These are phyloP conservation scores for Didymella segeticola DNA, from an alignment of 2,329 filamentous ascomycete species.

Conservation along the genomic window DNA sequence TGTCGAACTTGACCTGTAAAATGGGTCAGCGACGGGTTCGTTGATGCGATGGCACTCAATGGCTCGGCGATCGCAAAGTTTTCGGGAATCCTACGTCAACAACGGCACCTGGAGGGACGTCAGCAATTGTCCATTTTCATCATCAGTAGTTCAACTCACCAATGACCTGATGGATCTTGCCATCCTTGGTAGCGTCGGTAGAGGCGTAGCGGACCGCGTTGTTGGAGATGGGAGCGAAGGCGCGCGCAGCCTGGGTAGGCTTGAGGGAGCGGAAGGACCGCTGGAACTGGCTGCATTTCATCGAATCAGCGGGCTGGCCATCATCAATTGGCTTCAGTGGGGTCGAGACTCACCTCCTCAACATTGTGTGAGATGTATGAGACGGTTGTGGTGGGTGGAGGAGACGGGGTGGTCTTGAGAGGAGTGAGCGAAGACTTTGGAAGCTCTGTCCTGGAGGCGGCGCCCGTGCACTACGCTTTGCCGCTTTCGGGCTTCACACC, in stretches of 20 bases:
- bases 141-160: slow-evolving; percentile 48
- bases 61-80: slow-evolving; percentile 38
- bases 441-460: slow-evolving; percentile 10
- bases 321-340: slow-evolving; percentile 47
- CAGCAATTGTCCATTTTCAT: background rate
- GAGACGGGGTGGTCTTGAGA: slow-evolving; percentile 37
- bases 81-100: slow-evolving; percentile 77
- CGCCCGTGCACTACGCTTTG: slow-evolving; percentile 12
- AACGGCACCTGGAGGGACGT: slow-evolving; percentile 68
- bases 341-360: slow-evolving; percentile 63
- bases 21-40: slow-evolving; percentile 39
- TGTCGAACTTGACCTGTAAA: slow-evolving; percentile 92
- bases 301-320: slow-evolving; percentile 48
- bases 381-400: slow-evolving; percentile 39
- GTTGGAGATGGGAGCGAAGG: slow-evolving; percentile 64
- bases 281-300: slow-evolving; percentile 47
- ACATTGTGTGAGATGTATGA: slow-evolving; percentile 62
- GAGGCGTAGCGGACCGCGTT: slow-evolving; percentile 68
- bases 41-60: slow-evolving; percentile 40
- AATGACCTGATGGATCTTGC: slow-evolving; percentile 82
- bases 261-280: slow-evolving; percentile 58
- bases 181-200: slow-evolving; percentile 63
- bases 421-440: slow-evolving; percentile 19
- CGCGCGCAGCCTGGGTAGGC: slow-evolving; percentile 51
- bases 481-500: slow-evolving; percentile 11